These are phyloP conservation scores for Vitellaria paradoxa DNA, from an alignment of 179 eudicot species.

Conservation along the genomic window DNA sequence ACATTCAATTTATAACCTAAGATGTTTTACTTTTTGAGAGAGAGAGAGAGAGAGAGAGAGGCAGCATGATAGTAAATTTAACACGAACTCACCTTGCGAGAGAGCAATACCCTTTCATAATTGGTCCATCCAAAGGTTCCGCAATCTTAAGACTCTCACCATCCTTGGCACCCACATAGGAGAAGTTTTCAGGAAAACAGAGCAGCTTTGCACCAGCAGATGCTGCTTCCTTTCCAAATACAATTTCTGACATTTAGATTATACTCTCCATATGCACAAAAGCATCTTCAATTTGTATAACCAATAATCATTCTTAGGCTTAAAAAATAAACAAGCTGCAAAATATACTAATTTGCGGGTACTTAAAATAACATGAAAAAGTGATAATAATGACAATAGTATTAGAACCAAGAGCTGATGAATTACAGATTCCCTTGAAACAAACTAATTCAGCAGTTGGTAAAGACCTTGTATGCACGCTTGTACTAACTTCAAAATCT, in stretches of 20 bases:
- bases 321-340: neutral
- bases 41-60: neutral
- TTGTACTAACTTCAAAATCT: too few species aligned
- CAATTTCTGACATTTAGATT: neutral
- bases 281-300: neutral
- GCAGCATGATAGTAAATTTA: neutral
- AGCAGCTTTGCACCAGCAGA: slow-evolving; percentile 80
- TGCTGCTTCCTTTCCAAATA: slow-evolving; percentile 62
- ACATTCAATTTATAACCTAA: neutral
- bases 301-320: neutral
- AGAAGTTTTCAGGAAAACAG: slow-evolving; percentile 85
- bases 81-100: slow-evolving; percentile 57
- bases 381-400: neutral
- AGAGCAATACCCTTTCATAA: slow-evolving; percentile 65
- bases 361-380: neutral
- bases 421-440: neutral
- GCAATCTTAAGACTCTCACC: slow-evolving; percentile 75
- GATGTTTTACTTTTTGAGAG: too few species aligned
- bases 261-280: neutral
- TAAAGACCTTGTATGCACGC: too few species aligned
- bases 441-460: too few species aligned
- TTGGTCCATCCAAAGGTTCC: slow-evolving; percentile 72
- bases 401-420: neutral
- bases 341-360: neutral
- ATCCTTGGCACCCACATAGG: slow-evolving; percentile 50